Evolutionary conservation across 371 early-diverging fungal species (phyloP).

Genomic region (Lichtheimia ornata): DNA sequence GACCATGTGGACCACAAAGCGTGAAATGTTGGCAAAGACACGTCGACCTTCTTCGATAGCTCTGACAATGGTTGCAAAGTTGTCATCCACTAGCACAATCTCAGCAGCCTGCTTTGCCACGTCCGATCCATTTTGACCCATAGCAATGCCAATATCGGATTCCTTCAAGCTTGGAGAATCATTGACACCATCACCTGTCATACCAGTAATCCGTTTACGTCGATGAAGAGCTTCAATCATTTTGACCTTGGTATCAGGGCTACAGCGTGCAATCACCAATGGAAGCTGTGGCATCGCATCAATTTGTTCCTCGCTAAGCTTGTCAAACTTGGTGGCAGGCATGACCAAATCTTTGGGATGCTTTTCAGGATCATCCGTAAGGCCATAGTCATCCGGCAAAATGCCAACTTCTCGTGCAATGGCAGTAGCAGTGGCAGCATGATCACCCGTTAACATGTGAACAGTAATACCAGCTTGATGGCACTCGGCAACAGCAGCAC

Average conservation of each 20-base stretch:
- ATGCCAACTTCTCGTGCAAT: slow-evolving; percentile 93
- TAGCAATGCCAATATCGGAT: slow-evolving; percentile 91
- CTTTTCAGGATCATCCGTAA: slow-evolving; percentile 17
- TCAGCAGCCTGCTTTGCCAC: slow-evolving; percentile 93
- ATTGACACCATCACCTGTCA: slow-evolving; percentile 89
- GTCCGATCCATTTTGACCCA: slow-evolving; percentile 91
- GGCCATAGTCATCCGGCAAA: slow-evolving; percentile 56
- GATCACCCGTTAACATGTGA: slow-evolving; percentile 96
- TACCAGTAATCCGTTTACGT: slow-evolving; percentile 68
- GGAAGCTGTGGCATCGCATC: slow-evolving; percentile 82
- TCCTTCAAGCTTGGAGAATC: slow-evolving; percentile 92
- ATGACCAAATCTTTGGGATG: slow-evolving; percentile 58
- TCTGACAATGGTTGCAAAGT: slow-evolving; percentile 85
- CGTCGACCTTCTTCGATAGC: slow-evolving; percentile 87
- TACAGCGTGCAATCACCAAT: slow-evolving; percentile 91
- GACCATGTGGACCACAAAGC: slow-evolving; percentile 89
- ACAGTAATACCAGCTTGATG: slow-evolving; percentile 92
- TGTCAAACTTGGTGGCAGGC: slow-evolving; percentile 86
- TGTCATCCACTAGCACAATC: slow-evolving; percentile 87
- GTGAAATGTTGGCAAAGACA: slow-evolving; percentile 91
- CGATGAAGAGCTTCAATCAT: slow-evolving; percentile 94
- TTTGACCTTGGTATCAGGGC: slow-evolving; percentile 96
- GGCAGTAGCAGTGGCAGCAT: slow-evolving; percentile 90
- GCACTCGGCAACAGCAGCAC: slow-evolving; percentile 82
- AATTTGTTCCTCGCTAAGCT: slow-evolving; percentile 77